phyloP scores from a whole-genome alignment of 768 basidiomycete species.

The Boletus eberwhitei region DNA sequence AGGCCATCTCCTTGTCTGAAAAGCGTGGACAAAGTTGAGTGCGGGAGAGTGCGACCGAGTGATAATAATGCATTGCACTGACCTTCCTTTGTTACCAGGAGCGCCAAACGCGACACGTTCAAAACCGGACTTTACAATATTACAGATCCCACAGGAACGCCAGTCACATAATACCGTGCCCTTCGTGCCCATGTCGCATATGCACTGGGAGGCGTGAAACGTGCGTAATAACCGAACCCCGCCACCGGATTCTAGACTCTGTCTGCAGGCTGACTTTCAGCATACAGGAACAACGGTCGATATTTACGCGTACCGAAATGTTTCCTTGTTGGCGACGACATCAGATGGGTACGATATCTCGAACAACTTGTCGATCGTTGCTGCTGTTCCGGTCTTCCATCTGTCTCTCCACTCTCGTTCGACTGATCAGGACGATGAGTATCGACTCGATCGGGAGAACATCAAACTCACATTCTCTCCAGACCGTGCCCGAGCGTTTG shows the following conservation, averaged over 20 bases:
- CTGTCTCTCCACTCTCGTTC: constrained; percentile 50
- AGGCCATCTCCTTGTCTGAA: constrained; percentile 58
- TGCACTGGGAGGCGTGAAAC: constrained; percentile 63
- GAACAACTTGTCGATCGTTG: constrained; percentile 54
- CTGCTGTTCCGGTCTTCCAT: constrained; percentile 30
- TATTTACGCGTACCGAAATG: constrained; percentile 40
- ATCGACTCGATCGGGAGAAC: constrained; percentile 14
- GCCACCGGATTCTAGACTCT: constrained; percentile 36
- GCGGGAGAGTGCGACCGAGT: neutral
- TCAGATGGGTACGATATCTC: constrained; percentile 40
- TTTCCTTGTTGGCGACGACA: constrained; percentile 39
- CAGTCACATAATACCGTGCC: constrained; percentile 50
- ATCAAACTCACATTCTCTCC: constrained; percentile 47
- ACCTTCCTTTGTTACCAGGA: constrained; percentile 54
- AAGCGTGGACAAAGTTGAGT: constrained; percentile 1
- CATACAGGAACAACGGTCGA: neutral
- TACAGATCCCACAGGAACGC: constrained; percentile 64
- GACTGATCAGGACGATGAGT: constrained; percentile 40
- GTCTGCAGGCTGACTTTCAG: constrained; percentile 11
- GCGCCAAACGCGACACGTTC: constrained; percentile 54
- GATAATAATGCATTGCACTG: constrained; percentile 13
- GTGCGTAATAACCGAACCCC: constrained; percentile 48
- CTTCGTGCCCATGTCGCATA: constrained; percentile 63
- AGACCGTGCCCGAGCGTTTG: constrained; percentile 42
- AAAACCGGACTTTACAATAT: constrained; percentile 56